A percentile compares a stretch with the other conserved stretches of the same genome.
phyloP scores from a whole-genome alignment of 805 yeast genomes.

The Clavispora asparagi region DNA sequence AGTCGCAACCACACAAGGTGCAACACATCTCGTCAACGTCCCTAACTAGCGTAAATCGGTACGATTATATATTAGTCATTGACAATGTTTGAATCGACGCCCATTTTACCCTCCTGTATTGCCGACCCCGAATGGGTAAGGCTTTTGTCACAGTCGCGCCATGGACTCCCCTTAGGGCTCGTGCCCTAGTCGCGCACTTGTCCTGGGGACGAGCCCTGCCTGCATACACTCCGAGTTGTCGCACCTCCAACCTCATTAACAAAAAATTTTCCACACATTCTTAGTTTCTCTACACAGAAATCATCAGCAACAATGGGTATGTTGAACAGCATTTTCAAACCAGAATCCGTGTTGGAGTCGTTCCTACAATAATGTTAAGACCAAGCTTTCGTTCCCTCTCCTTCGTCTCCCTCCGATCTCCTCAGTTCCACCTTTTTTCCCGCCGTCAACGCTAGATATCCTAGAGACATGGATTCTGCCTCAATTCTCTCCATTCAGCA shows the following conservation, averaged over 20 bases:
- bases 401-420: not conserved
- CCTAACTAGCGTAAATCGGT: too few species aligned
- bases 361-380: not conserved
- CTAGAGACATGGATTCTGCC: not conserved
- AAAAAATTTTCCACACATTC: conserved; percentile 14
- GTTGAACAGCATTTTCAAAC: conserved; percentile 1
- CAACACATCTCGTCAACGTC: too few species aligned
- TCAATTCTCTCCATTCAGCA: not conserved
- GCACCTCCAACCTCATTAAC: conserved; percentile 5
- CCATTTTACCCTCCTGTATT: too few species aligned
- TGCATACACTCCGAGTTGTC: conserved; percentile 1
- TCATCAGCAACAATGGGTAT: conserved; percentile 19
- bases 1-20: too few species aligned
- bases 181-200: conserved; percentile 4
- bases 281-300: conserved; percentile 7
- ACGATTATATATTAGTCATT: too few species aligned
- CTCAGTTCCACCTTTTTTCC: not conserved
- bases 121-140: not conserved
- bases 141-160: not conserved
- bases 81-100: too few species aligned
- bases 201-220: not conserved
- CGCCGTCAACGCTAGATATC: not conserved
- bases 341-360: not conserved
- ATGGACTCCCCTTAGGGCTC: conserved; percentile 3
- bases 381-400: not conserved